Conservation (phyloP, 23 red algal species). For the Agarophyton chilense region DNA sequence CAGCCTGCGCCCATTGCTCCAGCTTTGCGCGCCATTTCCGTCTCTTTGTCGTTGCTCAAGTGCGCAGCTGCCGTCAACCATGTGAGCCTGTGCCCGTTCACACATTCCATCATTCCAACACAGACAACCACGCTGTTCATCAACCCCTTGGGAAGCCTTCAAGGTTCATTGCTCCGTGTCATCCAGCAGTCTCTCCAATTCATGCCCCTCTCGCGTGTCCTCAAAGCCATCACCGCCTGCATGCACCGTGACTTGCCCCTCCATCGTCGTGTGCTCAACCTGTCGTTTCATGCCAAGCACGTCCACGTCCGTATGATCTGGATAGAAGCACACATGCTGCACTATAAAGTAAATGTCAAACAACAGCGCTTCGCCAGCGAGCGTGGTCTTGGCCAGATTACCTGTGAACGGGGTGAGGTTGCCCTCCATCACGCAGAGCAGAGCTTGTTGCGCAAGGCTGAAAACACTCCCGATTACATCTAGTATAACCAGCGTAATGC, state of each 20-base stretch:
- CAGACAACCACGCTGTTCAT: no score
- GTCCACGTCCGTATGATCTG: slow-evolving; percentile 47
- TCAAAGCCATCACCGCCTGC: background rate
- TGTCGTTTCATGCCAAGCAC: slow-evolving; percentile 23
- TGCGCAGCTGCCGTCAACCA: no score
- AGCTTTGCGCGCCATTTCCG: no score
- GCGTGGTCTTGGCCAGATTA: slow-evolving; percentile 72
- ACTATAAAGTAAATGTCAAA: slow-evolving; percentile 75
- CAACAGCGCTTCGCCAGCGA: slow-evolving; percentile 63
- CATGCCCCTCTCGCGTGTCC: background rate
- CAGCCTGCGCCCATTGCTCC: no score
- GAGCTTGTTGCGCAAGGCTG: slow-evolving; percentile 66
- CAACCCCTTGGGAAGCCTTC: no score
- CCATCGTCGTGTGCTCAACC: background rate
- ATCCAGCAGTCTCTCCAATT: background rate
- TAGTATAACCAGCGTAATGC: slow-evolving; percentile 45
- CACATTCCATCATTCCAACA: no score
- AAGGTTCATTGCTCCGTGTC: background rate
- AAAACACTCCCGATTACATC: slow-evolving; percentile 71
- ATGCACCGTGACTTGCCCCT: background rate
- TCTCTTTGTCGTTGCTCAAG: no score
- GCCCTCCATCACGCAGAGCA: slow-evolving; percentile 26
- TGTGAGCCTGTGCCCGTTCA: no score
- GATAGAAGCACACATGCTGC: slow-evolving; percentile 67
- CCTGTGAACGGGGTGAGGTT: slow-evolving; percentile 56